Conservation (phyloP, 805 yeast genomes). For the Hermanozyma aechmeae region DNA sequence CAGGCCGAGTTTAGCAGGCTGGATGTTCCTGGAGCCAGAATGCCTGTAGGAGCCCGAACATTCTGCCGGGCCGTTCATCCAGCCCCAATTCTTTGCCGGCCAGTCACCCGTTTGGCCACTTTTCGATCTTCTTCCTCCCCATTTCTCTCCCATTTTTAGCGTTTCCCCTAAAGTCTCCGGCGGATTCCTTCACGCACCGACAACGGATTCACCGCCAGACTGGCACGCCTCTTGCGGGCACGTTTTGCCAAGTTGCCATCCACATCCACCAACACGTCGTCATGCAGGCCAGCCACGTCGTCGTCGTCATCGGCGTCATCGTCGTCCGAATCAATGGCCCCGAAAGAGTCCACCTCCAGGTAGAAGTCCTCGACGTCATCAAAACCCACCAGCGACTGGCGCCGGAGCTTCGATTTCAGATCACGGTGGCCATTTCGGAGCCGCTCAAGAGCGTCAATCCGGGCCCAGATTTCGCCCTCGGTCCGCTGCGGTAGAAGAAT, state of each 20-base stretch:
- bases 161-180: too few relatives aligned
- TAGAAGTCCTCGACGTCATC: conserved; percentile 36
- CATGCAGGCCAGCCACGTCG: too few relatives aligned
- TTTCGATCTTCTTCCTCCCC: too few relatives aligned
- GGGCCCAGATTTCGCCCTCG: conserved; percentile 60
- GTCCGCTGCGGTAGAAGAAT: conserved; percentile 66
- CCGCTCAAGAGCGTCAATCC: conserved; percentile 34
- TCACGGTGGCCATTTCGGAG: conserved; percentile 13
- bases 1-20: too few relatives aligned
- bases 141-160: too few relatives aligned
- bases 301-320: conserved; percentile 22
- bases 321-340: conserved; percentile 19
- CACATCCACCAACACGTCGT: conserved; percentile 24
- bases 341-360: conserved; percentile 32
- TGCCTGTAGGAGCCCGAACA: too few relatives aligned
- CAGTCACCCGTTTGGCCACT: too few relatives aligned
- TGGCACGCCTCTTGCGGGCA: conserved; percentile 24
- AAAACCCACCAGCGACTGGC: conserved; percentile 30
- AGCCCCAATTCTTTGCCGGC: too few relatives aligned
- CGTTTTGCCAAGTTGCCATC: conserved; percentile 15
- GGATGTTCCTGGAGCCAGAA: too few relatives aligned
- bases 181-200: conserved; percentile 9
- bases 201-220: conserved; percentile 35
- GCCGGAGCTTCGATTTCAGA: conserved; percentile 15
- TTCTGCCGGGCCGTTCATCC: too few relatives aligned